These are phyloP conservation scores for Musa acuminata DNA, from an alignment of 176 grass and related monocot species.

Conservation along the genomic window DNA sequence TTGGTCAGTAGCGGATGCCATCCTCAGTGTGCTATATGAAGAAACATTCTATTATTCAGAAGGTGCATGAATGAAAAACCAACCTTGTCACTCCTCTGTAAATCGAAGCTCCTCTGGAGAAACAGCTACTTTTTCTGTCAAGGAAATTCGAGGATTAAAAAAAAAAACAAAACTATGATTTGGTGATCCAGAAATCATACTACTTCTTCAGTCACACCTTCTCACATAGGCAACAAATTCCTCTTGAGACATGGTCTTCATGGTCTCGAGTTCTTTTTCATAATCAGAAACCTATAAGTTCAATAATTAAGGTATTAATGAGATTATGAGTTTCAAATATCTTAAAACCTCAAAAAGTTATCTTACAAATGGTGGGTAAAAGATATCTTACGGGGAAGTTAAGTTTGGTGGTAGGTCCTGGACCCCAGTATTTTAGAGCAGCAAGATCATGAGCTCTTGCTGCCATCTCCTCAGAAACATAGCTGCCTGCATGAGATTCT, in stretches of 20 bases:
- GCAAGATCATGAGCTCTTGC: constrained; percentile 90
- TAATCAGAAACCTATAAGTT: constrained; percentile 53
- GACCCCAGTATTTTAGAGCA: constrained; percentile 85
- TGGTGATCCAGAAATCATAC: constrained; percentile 1
- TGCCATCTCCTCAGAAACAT: constrained; percentile 82
- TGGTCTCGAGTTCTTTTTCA: constrained; percentile 54
- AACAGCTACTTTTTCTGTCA: constrained; percentile 84
- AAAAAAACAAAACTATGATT: constrained; percentile 5
- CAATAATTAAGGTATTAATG: not conserved
- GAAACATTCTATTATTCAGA: too few species aligned
- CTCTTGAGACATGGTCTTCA: constrained; percentile 57
- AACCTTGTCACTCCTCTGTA: constrained; percentile 99
- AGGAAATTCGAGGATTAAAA: not conserved
- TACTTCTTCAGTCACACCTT: constrained; percentile 37
- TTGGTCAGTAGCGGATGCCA: not conserved
- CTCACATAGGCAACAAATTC: constrained; percentile 85
- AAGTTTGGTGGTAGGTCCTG: constrained; percentile 38
- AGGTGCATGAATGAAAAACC: constrained; percentile 23
- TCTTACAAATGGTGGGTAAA: not conserved
- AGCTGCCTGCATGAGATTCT: constrained; percentile 52
- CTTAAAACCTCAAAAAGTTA: too few species aligned
- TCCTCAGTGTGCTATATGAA: too few species aligned
- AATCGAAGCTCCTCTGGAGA: constrained; percentile 90
- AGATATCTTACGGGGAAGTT: constrained; percentile 53
- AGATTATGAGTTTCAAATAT: not conserved